A percentile compares a stretch with the other conserved stretches of the same genome.
phyloP scores from a whole-genome alignment of 176 grass and related monocot genomes.

The Panicum miliaceum region DNA sequence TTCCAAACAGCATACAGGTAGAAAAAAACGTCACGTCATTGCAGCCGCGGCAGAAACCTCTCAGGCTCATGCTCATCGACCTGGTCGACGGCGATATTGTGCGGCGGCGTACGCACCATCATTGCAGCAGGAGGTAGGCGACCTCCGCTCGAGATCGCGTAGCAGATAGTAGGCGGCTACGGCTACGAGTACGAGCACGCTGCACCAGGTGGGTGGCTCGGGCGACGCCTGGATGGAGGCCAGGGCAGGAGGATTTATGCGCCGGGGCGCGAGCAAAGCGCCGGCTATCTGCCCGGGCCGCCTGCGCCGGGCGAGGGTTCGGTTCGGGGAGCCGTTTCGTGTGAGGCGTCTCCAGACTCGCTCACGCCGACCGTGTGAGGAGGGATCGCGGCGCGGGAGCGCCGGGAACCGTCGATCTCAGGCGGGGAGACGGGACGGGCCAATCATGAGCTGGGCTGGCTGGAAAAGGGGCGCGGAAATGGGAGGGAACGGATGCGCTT shows the following conservation, averaged over 20 bases:
- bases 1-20: no score
- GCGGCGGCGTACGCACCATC: conserved; percentile 38
- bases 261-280: conserved; percentile 36
- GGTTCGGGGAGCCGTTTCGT: conserved; percentile 65
- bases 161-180: neutral
- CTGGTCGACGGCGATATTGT: neutral
- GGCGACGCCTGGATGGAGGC: neutral
- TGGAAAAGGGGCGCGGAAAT: neutral
- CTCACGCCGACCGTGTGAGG: conserved; percentile 63
- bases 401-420: neutral
- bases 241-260: conserved; percentile 32
- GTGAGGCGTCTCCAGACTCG: conserved; percentile 39
- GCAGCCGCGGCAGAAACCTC: no score
- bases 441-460: neutral
- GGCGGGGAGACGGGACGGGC: no score
- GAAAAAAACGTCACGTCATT: neutral
- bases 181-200: neutral
- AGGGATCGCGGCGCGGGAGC: neutral
- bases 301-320: conserved; percentile 38
- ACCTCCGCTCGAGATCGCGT: neutral
- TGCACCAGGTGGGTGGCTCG: neutral
- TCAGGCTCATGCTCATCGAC: neutral
- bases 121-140: neutral
- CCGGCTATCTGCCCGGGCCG: conserved; percentile 42
- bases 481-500: neutral